Conservation (phyloP, 73 alveolate species). For the Tetrahymena malaccensis region DNA sequence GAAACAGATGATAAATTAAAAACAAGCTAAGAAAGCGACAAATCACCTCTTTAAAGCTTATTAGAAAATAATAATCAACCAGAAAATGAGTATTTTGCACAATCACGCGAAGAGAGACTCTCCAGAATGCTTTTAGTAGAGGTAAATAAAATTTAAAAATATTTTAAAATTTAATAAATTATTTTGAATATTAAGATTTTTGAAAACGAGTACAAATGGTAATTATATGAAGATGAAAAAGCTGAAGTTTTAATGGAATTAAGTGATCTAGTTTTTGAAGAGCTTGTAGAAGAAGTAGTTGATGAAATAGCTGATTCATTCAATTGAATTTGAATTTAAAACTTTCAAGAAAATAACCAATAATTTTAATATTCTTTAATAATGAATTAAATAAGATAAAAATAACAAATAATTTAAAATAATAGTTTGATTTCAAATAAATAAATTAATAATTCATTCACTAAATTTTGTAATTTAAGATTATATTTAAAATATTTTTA, state of each 20-base stretch:
- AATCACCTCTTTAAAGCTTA: constrained; percentile 9
- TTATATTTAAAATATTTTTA: too few relatives aligned
- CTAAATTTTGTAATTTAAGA: too few relatives aligned
- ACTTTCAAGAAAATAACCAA: background rate
- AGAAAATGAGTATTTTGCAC: constrained; percentile 11
- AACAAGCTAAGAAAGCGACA: background rate
- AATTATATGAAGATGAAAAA: constrained; percentile 21
- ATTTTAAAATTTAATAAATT: background rate
- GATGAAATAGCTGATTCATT: constrained; percentile 7
- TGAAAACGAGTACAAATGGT: constrained; percentile 34
- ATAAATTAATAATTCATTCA: too few relatives aligned
- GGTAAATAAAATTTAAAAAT: background rate
- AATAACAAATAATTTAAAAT: too few relatives aligned
- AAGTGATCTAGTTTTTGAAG: constrained; percentile 30
- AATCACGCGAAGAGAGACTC: constrained; percentile 36
- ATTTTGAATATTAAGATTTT: background rate
- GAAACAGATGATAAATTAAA: constrained; percentile 13
- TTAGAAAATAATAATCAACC: constrained; percentile 7
- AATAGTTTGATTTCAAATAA: too few relatives aligned
- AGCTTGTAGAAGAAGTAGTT: constrained; percentile 36
- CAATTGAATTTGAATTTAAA: background rate
- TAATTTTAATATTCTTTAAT: too few relatives aligned
- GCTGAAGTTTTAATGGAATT: constrained; percentile 36
- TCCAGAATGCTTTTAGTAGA: constrained; percentile 28
- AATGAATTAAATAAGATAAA: too few relatives aligned